Base-by-base conservation (phyloP, 306 rosid genomes). In the Geum urbanum region DNA sequence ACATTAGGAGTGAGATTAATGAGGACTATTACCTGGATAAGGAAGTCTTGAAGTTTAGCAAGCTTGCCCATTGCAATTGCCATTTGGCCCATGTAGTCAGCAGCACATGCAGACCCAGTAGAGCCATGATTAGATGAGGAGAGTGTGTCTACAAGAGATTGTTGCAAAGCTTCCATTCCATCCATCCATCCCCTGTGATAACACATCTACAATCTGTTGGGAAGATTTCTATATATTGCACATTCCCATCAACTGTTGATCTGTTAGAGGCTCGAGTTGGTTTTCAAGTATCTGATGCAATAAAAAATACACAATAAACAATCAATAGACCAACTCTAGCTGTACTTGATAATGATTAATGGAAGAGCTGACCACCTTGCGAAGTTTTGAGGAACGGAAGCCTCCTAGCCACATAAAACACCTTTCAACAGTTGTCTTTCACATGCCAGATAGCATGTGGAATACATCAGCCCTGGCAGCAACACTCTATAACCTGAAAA, bases 331-430 rank as follows among this genome's bases (percentile, higher is more conserved):
- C 47, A 4, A 41, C 45, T 39, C 2, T 2, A 24, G 1, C 27
- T 15, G 9, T 10, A 60, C 20, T 59, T 35, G 5, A 59, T 32
- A 20, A 32, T 9, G 9, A 32, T 6, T 14, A 14, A 44, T 0
- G 1, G 9, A 18, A 27, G 11, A 62, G 63, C 18, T n/a, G 4
- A 62, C 63, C 45, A 92, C 97, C 96, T 89, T 89, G 35, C 89
- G 95, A 75, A 92, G 83, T 80, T 92, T 96, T 3, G 97, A 92
- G 8, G 96, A 81, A 11, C 95, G 91, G 61, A 84, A 87, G 60
- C 97, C 97, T 24, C 97, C 97, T 4, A 89, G 72, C 97, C 97
- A 92, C 91, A 89, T 84, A 82, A 92, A 89, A 70, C 90, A 92
- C 75, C 97, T 86, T 78, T 92, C 96, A 0, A 89, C 90, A 12